A percentile compares a stretch with the other conserved stretches of the same genome.
Evolutionary conservation across 2,329 filamentous ascomycete genomes (phyloP).

Genomic region (Botryotinia calthae): DNA sequence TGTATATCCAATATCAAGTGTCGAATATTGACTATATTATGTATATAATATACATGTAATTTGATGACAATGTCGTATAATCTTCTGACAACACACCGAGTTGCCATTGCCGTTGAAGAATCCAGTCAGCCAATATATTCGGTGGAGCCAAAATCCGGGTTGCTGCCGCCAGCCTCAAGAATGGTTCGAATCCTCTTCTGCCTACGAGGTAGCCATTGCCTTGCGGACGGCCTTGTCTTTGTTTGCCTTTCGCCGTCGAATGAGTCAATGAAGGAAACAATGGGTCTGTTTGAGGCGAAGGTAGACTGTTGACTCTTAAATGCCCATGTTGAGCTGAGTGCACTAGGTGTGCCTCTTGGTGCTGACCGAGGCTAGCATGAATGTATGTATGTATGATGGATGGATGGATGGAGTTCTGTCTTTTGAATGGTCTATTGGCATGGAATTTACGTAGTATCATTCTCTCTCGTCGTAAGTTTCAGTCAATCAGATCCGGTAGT

Average conservation of each 20-base stretch:
- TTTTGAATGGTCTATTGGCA: too few species aligned
- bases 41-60: neutral
- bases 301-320: neutral
- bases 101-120: neutral
- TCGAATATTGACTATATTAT: neutral
- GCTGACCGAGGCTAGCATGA: neutral
- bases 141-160: neutral
- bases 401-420: neutral
- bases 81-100: neutral
- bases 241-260: neutral
- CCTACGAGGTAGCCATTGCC: neutral
- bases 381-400: too few species aligned
- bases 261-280: neutral
- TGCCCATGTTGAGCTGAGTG: neutral
- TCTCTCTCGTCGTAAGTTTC: neutral
- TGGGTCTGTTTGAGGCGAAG: neutral
- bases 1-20: accelerated
- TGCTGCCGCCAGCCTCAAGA: neutral
- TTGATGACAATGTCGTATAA: neutral
- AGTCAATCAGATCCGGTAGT: neutral
- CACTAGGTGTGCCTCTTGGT: neutral
- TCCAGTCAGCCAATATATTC: neutral
- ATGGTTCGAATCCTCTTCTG: neutral
- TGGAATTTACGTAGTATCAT: neutral
- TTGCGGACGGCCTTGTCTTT: neutral